Percentiles rank a stretch among this genome's conserved stretches.
Evolutionary conservation across 345 rosid genomes (phyloP).

Genomic region (Hypericum androsaemum): DNA sequence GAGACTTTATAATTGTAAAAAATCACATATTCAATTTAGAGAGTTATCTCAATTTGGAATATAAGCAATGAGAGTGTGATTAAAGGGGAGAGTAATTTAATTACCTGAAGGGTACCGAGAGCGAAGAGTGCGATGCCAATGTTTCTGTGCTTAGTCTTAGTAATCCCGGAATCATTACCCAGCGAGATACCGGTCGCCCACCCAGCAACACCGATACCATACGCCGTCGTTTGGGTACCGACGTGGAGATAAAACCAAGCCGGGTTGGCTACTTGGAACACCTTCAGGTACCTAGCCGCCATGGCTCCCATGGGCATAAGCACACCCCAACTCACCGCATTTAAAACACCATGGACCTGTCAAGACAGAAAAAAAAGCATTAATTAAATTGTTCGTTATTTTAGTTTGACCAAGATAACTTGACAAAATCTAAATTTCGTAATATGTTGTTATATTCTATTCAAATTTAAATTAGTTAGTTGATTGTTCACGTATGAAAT

Average conservation of each 20-base stretch:
- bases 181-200: conserved; percentile 22
- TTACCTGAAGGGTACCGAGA: conserved; percentile 6
- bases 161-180: conserved; percentile 5
- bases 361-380: background rate
- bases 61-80: too few relatives aligned
- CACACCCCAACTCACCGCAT: conserved; percentile 29
- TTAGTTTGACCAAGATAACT: too few relatives aligned
- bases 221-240: conserved; percentile 19
- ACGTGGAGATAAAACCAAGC: conserved; percentile 29
- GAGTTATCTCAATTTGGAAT: too few relatives aligned
- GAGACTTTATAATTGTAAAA: too few relatives aligned
- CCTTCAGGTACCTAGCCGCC: conserved; percentile 24
- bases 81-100: background rate
- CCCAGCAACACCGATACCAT: conserved; percentile 16
- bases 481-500: too few relatives aligned
- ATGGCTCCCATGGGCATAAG: conserved; percentile 24
- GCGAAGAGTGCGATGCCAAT: conserved; percentile 21
- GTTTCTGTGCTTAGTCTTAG: conserved; percentile 12
- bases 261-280: conserved; percentile 21
- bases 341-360: conserved; percentile 23
- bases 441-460: too few relatives aligned
- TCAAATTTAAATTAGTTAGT: too few relatives aligned
- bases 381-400: background rate
- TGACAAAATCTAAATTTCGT: too few relatives aligned
- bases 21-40: too few relatives aligned